Percentiles rank a stretch among this genome's conserved stretches.
These are phyloP conservation scores for Blastobotrys persicus DNA, from an alignment of 1,139 yeast genomes.

Conservation along the genomic window DNA sequence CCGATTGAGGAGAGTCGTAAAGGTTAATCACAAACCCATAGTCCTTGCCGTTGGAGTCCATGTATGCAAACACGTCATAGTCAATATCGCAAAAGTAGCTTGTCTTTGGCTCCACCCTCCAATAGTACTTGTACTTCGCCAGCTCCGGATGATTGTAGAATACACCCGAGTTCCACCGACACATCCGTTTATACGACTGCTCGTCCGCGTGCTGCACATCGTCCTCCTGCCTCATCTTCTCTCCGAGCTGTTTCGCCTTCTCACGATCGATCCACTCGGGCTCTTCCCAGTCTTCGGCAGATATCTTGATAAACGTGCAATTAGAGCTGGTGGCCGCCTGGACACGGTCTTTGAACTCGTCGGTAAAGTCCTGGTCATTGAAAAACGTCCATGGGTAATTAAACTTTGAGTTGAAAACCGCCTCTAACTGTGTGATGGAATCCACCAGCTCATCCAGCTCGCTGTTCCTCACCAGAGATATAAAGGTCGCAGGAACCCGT, in stretches of 20 bases:
- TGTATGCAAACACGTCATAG: constrained; percentile 73
- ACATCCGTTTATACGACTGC: constrained; percentile 75
- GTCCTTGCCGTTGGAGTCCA: constrained; percentile 59
- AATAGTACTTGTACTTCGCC: constrained; percentile 57
- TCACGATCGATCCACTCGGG: constrained; percentile 54
- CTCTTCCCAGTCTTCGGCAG: constrained; percentile 57
- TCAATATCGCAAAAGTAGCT: constrained; percentile 63
- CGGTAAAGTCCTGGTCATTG: constrained; percentile 66
- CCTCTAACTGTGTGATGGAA: constrained; percentile 60
- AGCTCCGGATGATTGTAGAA: constrained; percentile 64
- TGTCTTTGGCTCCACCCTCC: constrained; percentile 82
- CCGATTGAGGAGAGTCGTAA: constrained; percentile 65
- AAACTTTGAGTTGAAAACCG: constrained; percentile 63
- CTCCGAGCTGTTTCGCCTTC: constrained; percentile 41
- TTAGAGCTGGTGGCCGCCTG: constrained; percentile 47
- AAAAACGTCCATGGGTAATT: constrained; percentile 78
- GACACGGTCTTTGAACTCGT: constrained; percentile 50
- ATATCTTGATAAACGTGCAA: constrained; percentile 56
- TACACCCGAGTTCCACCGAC: constrained; percentile 65
- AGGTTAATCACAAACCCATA: constrained; percentile 70
- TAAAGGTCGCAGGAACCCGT: constrained; percentile 68
- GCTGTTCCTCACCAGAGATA: constrained; percentile 65
- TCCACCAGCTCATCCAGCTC: constrained; percentile 51
- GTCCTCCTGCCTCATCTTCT: constrained; percentile 44
- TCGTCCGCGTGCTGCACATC: constrained; percentile 62